Percentiles rank a stretch among this genome's conserved stretches.
Conservation (phyloP, 345 rosid genomes). For the Noccaea caerulescens region DNA sequence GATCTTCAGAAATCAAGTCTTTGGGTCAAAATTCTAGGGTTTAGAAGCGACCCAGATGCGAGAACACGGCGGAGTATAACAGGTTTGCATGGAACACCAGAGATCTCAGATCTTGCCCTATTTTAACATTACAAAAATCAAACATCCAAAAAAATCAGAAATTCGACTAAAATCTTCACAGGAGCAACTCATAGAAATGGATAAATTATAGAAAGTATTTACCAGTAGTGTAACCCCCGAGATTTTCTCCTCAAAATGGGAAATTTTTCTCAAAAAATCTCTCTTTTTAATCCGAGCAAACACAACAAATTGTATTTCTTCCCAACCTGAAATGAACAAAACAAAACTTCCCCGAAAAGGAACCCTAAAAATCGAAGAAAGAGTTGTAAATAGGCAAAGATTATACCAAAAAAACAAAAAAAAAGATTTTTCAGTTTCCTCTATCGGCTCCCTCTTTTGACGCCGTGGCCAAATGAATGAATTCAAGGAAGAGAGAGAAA, state of each 20-base stretch:
- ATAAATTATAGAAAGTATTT: background rate
- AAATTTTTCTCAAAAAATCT: background rate
- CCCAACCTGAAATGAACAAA: constrained; percentile 22
- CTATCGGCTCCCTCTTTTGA: constrained; percentile 16
- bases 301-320: background rate
- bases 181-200: background rate
- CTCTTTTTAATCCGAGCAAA: background rate
- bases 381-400: background rate
- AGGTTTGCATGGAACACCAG: constrained; percentile 42
- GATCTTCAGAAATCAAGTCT: constrained; percentile 21
- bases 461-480: constrained; percentile 44
- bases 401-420: background rate
- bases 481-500: constrained; percentile 43
- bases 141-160: background rate
- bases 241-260: background rate
- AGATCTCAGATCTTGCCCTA: constrained; percentile 47
- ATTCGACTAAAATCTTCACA: background rate
- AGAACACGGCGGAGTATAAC: background rate
- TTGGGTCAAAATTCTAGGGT: constrained; percentile 19
- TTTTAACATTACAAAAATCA: background rate
- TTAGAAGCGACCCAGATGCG: constrained; percentile 25
- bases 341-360: background rate
- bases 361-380: constrained; percentile 8
- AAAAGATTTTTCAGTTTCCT: constrained; percentile 1
- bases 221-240: constrained; percentile 22